Base-by-base conservation (phyloP, 345 rosid species). In the Heritiera fomes region DNA sequence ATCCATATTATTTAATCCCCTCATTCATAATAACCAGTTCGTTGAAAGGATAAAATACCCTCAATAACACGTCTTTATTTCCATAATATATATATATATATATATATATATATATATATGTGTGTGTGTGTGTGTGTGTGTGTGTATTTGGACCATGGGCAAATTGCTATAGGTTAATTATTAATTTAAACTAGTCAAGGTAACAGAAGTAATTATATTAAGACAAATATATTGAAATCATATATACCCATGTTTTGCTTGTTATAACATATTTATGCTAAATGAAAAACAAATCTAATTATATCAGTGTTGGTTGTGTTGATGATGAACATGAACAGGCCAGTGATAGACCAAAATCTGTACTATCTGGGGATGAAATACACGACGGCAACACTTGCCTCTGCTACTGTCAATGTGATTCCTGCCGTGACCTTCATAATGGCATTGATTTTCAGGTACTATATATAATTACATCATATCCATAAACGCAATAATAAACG, bases 321-420 rank as follows among this genome's bases (percentile, higher is more conserved):
- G 41, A 67, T 47, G 77, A 77, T 73, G 72, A 60, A 77, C 87
- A 77, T 73, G 72, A 60, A 77, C 87, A 95, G 99, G 89, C 98
- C 99, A 38, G 99, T 95, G 87, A 84, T 95, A 40, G 99, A 93
- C 75, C 99, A 95, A 85, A 95, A 95, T 43, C 58, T 95, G 63
- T 95, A 92, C 79, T 92, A 86, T 77, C 72, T 90, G n/a, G 99
- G 99, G 38, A 88, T 95, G 99, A 90, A 91, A 75, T 89, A 87
- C 86, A 95, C 99, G 5, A 86, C 99, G 0, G 98, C 98, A 65
- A 95, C 99, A 59, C 94, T 93, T 45, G 88, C 99, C 71, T 87
- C 98, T 0, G 97, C 98, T 20, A 84, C 88, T 0, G 82, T 84
- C 80, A 95, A 92, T 79, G 79, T 88, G 69, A 90, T 93, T 38